Conservation (phyloP, 2,329 filamentous ascomycete genomes). For the Chrysoporthe puriensis region DNA sequence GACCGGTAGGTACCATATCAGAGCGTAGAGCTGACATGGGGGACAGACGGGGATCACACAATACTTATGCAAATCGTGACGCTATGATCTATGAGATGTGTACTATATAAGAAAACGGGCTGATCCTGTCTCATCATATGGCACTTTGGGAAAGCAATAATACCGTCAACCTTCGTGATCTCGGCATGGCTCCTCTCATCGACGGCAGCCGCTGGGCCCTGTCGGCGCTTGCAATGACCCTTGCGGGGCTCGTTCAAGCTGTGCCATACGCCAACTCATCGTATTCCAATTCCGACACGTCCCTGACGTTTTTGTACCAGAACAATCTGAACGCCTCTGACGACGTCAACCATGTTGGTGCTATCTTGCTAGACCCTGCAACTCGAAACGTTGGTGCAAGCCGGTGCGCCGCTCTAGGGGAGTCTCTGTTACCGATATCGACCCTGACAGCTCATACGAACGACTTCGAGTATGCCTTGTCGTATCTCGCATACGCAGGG, state of each 20-base stretch:
- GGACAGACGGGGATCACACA: neutral
- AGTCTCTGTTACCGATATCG: conserved; percentile 47
- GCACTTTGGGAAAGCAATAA: neutral
- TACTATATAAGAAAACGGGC: conserved; percentile 7
- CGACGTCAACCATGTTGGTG: conserved; percentile 55
- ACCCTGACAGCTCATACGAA: conserved; percentile 46
- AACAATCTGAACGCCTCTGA: conserved; percentile 59
- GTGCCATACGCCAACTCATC: conserved; percentile 1
- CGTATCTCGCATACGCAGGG: conserved; percentile 39
- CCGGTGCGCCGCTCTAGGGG: conserved; percentile 52
- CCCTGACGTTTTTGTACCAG: conserved; percentile 55
- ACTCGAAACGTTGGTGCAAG: conserved; percentile 41
- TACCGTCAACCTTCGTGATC: neutral
- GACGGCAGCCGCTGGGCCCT: conserved; percentile 13
- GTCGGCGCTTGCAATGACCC: conserved; percentile 5
- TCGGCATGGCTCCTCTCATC: conserved; percentile 15
- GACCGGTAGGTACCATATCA: conserved; percentile 8
- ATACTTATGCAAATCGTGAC: neutral
- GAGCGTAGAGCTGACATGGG: too few species aligned
- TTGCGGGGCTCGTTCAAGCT: conserved; percentile 2
- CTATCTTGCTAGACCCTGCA: conserved; percentile 51
- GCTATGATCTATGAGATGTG: neutral
- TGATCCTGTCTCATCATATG: conserved; percentile 1
- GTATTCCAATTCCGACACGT: conserved; percentile 44
- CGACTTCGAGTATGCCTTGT: conserved; percentile 50